Evolutionary conservation across 31 red algal species (phyloP), one percentile per base, ranked within the genome.

Genomic region (Porphyra umbilicalis): DNA sequence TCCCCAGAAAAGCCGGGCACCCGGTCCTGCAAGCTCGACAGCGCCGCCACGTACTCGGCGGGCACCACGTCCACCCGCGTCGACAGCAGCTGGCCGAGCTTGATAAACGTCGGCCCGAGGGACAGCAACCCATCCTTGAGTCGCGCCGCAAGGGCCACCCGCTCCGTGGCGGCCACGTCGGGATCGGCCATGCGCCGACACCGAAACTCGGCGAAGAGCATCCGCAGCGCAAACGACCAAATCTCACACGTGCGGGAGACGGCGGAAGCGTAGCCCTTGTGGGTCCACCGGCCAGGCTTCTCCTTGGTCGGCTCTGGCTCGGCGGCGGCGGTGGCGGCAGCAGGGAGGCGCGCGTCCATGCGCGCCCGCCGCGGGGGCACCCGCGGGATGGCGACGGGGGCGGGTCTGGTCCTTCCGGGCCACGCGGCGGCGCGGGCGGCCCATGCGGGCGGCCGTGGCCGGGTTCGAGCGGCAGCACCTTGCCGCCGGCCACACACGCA

Each of bases 21-120:
- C 6, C 83, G 83, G 82, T 99, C 97, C 83, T 94, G 92, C 76
- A 99, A 75, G 36, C 77, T 75, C 10, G 79, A 35, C 29, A 99
- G 79, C 80, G 94, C 91, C 31, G 92, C 90, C 40, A 99, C 91
- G 79, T 93, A 93, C 81, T 88, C 86, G 44, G 81, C 83, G 16
- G 91, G 86, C 10, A 99, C 82, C 38, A 99, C 83, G 68, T 99
- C 97, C 32, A 90, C 89, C 25, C 97, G 80, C 68, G 92, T 96
- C 31, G 90, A 90, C 81, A 93, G 40, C 10, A 94, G 79, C 85
- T 99, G 97, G 5, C 97, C 97, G 32, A 99, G 75, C 81, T 99
- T 99, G 74, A 99, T 94, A 83, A 99, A 99, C 25, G 93, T 99
- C 37, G 97, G 97, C 15, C 97, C 94, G 9, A 96, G 87, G 0